These are phyloP conservation scores for Pseudocercospora vitis DNA, from an alignment of 2,329 filamentous ascomycete genomes.

Conservation along the genomic window DNA sequence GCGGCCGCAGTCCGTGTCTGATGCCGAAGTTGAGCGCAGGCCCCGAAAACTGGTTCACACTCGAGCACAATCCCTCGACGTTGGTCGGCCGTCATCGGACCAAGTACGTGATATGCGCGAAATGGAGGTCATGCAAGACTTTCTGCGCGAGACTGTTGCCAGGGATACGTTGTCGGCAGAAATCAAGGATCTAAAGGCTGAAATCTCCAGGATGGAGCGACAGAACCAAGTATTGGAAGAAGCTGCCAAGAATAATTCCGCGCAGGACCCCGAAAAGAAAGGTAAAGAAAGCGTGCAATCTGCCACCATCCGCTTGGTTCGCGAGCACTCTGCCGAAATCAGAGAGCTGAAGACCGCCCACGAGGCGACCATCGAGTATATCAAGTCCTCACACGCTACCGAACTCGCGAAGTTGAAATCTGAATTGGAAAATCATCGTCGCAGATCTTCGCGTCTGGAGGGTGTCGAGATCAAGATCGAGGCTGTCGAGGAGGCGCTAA, in stretches of 20 bases:
- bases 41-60: conserved; percentile 22
- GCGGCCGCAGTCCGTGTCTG: conserved; percentile 27
- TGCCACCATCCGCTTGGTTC: conserved; percentile 8
- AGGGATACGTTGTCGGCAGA: conserved; percentile 29
- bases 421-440: conserved; percentile 32
- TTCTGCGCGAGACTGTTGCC: conserved; percentile 31
- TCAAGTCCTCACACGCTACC: conserved; percentile 26
- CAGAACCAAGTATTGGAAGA: conserved; percentile 25
- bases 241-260: conserved; percentile 13
- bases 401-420: conserved; percentile 29
- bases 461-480: conserved; percentile 37
- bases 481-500: conserved; percentile 35
- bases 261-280: conserved; percentile 1
- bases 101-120: conserved; percentile 29
- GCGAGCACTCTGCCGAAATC: conserved; percentile 4
- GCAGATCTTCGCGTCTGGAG: conserved; percentile 27
- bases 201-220: conserved; percentile 25
- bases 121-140: conserved; percentile 33
- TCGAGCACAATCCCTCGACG: conserved; percentile 28
- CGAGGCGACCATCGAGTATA: conserved; percentile 18
- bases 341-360: conserved; percentile 24
- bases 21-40: conserved; percentile 28
- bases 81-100: conserved; percentile 23
- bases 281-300: conserved; percentile 10
- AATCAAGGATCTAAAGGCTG: conserved; percentile 29